phyloP scores from a whole-genome alignment of 1,284 basidiomycete species.

The Coniophora puteana region DNA sequence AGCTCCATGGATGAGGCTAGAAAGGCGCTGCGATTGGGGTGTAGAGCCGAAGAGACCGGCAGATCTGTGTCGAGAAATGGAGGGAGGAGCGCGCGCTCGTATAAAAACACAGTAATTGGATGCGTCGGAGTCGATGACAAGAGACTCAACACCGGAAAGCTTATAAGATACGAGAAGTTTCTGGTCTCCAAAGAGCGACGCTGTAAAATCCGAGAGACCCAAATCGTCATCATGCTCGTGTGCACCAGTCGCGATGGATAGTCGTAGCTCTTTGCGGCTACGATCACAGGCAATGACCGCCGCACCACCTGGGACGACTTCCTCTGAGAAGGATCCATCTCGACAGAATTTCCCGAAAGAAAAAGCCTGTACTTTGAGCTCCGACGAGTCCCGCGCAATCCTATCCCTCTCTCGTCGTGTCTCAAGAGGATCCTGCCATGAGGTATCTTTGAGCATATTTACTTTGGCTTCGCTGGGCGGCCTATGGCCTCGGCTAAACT shows the following conservation, averaged over 20 bases:
- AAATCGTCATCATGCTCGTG: conserved; percentile 12
- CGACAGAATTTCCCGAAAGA: conserved; percentile 32
- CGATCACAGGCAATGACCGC: conserved; percentile 30
- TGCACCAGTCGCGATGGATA: conserved; percentile 19
- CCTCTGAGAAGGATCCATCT: conserved; percentile 32
- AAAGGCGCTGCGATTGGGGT: conserved; percentile 13
- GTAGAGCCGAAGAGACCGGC: fast-evolving
- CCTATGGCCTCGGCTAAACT: conserved; percentile 20
- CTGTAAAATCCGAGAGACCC: not conserved
- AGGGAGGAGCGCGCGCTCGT: conserved; percentile 20
- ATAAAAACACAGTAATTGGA: conserved; percentile 19
- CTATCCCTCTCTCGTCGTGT: conserved; percentile 22
- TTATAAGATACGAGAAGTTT: conserved; percentile 15
- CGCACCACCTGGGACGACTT: conserved; percentile 22
- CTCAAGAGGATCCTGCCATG: conserved; percentile 30
- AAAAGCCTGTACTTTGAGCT: conserved; percentile 21
- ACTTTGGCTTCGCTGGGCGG: conserved; percentile 18
- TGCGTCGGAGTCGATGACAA: conserved; percentile 11
- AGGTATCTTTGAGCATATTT: conserved; percentile 16
- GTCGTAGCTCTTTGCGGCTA: conserved; percentile 23
- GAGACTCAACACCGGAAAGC: conserved; percentile 8
- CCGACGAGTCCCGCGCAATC: conserved; percentile 17
- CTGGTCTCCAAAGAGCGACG: conserved; percentile 9
- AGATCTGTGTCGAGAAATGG: conserved; percentile 12
- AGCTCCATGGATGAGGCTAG: conserved; percentile 23